These are phyloP conservation scores for Emydomyces testavorans DNA, from an alignment of 2,329 filamentous ascomycete genomes.

Conservation along the genomic window DNA sequence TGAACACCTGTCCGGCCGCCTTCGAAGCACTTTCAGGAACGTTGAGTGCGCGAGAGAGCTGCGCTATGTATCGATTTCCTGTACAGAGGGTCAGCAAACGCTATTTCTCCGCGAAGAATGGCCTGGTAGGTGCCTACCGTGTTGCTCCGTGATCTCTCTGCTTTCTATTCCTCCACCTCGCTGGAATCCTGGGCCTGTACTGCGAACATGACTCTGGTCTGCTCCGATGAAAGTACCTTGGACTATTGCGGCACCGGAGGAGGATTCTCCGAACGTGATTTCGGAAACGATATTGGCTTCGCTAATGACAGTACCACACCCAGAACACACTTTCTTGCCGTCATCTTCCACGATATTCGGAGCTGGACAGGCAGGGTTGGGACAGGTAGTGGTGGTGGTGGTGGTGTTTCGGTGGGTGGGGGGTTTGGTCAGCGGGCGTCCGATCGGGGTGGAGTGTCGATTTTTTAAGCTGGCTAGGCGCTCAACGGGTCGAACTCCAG, in stretches of 20 bases:
- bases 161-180: constrained; percentile 39
- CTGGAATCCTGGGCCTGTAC: constrained; percentile 40
- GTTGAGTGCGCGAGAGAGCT: constrained; percentile 31
- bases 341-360: constrained; percentile 39
- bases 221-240: constrained; percentile 81
- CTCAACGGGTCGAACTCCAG: constrained; percentile 26
- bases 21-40: constrained; percentile 52
- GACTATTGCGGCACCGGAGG: constrained; percentile 74
- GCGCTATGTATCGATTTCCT: constrained; percentile 35
- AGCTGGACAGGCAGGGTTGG: constrained; percentile 36
- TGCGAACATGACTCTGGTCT: constrained; percentile 68
- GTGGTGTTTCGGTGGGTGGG: constrained; percentile 27
- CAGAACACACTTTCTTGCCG: constrained; percentile 54
- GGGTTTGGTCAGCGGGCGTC: constrained; percentile 24
- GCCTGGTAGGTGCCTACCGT: constrained; percentile 21
- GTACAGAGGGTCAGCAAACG: neutral
- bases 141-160: constrained; percentile 38
- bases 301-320: constrained; percentile 72
- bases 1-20: constrained; percentile 60
- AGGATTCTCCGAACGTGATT: constrained; percentile 78
- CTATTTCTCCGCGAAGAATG: neutral
- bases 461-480: constrained; percentile 33
- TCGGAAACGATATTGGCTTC: constrained; percentile 87
- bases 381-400: constrained; percentile 33
- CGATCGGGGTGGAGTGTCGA: constrained; percentile 29